phyloP scores from a whole-genome alignment of 495 filamentous ascomycete species.

The Aspergillus indologenus region DNA sequence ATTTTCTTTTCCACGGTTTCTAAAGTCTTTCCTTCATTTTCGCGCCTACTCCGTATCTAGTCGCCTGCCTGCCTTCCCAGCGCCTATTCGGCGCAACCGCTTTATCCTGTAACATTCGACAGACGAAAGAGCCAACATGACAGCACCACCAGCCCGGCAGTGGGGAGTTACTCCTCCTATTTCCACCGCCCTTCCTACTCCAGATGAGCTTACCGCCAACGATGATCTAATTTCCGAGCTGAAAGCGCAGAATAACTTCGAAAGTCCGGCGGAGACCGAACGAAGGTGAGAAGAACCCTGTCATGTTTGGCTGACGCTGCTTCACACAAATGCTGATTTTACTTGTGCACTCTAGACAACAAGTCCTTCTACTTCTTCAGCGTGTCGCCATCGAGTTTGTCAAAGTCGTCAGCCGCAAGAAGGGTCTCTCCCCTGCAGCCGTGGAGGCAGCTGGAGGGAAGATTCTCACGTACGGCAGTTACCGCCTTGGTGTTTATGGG shows the following conservation, averaged over 20 bases:
- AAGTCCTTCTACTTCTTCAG: constrained; percentile 69
- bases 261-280: constrained; percentile 72
- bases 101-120: constrained; percentile 10
- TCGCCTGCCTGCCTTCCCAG: background rate
- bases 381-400: constrained; percentile 81
- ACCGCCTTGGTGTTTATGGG: constrained; percentile 87
- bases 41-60: background rate
- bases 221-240: constrained; percentile 77
- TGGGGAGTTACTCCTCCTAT: constrained; percentile 88
- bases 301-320: background rate
- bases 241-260: constrained; percentile 83
- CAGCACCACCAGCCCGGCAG: constrained; percentile 46
- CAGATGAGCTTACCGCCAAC: constrained; percentile 69
- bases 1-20: background rate
- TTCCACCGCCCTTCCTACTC: constrained; percentile 69
- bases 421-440: constrained; percentile 69
- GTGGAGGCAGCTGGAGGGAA: constrained; percentile 81
- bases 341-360: constrained; percentile 25
- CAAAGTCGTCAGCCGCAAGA: constrained; percentile 68
- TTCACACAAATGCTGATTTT: constrained; percentile 10
- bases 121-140: constrained; percentile 46
- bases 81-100: constrained; percentile 13
- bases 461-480: constrained; percentile 94
- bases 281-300: constrained; percentile 53
- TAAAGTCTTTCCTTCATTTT: background rate